A percentile compares a stretch with the other conserved stretches of the same genome.
phyloP scores from a whole-genome alignment of 1,139 yeast species.

The Suhomyces coccinellae region DNA sequence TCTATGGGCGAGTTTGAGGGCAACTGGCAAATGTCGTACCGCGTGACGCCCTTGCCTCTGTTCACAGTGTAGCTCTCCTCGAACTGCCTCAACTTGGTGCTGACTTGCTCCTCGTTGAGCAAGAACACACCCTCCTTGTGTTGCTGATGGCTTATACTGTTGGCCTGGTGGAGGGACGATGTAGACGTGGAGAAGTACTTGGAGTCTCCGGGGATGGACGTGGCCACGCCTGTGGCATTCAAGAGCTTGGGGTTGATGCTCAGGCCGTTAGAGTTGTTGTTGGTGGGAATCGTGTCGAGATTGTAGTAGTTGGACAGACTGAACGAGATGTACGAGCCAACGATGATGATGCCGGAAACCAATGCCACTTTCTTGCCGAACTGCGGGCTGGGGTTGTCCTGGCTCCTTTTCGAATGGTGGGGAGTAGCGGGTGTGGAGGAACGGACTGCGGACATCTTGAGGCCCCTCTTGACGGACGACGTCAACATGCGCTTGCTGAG shows the following conservation, averaged over 20 bases:
- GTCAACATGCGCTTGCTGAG: slow-evolving; percentile 13
- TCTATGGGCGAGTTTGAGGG: slow-evolving; percentile 94
- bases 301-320: slow-evolving; percentile 45
- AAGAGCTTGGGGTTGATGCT: slow-evolving; percentile 13
- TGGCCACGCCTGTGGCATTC: slow-evolving; percentile 11
- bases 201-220: slow-evolving; percentile 22
- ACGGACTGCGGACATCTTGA: slow-evolving; percentile 3
- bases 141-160: slow-evolving; percentile 45
- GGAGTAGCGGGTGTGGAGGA: slow-evolving; percentile 4
- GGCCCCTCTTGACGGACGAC: slow-evolving; percentile 7
- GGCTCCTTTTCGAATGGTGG: not conserved
- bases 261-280: slow-evolving; percentile 6
- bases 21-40: slow-evolving; percentile 88
- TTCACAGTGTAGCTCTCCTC: slow-evolving; percentile 82
- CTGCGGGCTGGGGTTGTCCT: slow-evolving; percentile 4
- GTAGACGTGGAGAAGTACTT: slow-evolving; percentile 48
- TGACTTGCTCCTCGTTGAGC: slow-evolving; percentile 73
- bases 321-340: slow-evolving; percentile 46
- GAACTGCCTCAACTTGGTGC: slow-evolving; percentile 62
- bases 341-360: slow-evolving; percentile 47
- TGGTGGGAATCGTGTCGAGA: slow-evolving; percentile 41
- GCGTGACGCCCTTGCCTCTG: slow-evolving; percentile 85
- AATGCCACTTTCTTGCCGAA: slow-evolving; percentile 40
- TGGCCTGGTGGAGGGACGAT: slow-evolving; percentile 40
- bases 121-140: slow-evolving; percentile 46